Conservation (phyloP, 2,329 filamentous ascomycete genomes). For the Fusarium floridanum region DNA sequence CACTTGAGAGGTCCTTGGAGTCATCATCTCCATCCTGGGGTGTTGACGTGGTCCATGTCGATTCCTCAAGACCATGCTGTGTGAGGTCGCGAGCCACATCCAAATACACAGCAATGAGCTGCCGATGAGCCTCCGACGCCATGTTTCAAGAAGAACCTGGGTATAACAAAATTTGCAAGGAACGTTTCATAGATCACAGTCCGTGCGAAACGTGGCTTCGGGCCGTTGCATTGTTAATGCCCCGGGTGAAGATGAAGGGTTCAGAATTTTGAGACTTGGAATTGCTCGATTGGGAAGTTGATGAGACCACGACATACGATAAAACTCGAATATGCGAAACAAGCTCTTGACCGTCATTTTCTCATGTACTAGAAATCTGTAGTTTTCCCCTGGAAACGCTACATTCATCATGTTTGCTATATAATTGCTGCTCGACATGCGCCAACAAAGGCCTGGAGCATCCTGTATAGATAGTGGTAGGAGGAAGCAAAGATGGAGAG, state of each 20-base stretch:
- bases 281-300: slow-evolving; percentile 10
- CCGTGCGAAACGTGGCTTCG: not conserved
- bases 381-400: not conserved
- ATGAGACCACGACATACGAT: slow-evolving; percentile 5
- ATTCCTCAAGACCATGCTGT: not conserved
- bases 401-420: slow-evolving; percentile 1
- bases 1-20: not conserved
- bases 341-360: not conserved
- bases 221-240: not conserved
- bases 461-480: not conserved
- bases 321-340: not conserved
- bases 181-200: not conserved
- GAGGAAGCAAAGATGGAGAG: not conserved
- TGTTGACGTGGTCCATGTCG: not conserved
- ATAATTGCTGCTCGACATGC: not conserved
- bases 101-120: slow-evolving; percentile 44
- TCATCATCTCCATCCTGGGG: not conserved
- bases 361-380: not conserved
- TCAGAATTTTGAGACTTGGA: not conserved
- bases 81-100: slow-evolving; percentile 39
- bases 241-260: not conserved
- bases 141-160: slow-evolving; percentile 25
- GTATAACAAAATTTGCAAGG: no score
- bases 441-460: not conserved
- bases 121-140: slow-evolving; percentile 29